phyloP scores from a whole-genome alignment of 495 filamentous ascomycete genomes.

The Aspergillus conjunctus region DNA sequence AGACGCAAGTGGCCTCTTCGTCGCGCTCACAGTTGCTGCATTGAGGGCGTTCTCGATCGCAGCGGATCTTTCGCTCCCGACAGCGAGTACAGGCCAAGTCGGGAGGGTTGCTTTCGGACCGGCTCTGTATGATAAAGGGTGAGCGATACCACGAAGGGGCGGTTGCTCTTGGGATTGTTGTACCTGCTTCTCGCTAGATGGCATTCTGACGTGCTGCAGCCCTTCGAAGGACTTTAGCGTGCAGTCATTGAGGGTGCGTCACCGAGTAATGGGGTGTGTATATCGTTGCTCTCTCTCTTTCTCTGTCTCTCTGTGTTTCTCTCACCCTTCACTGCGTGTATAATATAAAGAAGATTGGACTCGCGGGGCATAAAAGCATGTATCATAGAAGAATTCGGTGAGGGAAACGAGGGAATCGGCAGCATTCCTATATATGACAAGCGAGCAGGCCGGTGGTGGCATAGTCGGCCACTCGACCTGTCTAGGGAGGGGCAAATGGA shows the following conservation, averaged over 20 bases:
- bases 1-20: slow-evolving; percentile 8
- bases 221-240: neutral
- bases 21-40: slow-evolving; percentile 18
- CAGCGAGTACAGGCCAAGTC: slow-evolving; percentile 16
- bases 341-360: neutral
- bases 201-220: neutral
- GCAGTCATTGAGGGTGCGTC: neutral
- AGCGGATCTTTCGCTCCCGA: slow-evolving; percentile 21
- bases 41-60: slow-evolving; percentile 9
- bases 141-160: neutral
- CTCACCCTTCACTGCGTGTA: neutral
- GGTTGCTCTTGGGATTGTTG: neutral
- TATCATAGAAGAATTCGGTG: neutral
- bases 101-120: neutral
- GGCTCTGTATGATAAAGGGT: neutral
- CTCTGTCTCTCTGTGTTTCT: neutral
- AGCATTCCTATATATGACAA: neutral
- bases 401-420: neutral
- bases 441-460: neutral
- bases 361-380: neutral
- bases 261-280: neutral
- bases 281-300: too few relatives aligned
- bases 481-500: neutral
- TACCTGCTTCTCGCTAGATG: slow-evolving; percentile 1
- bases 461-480: neutral